A percentile compares a stretch with the other conserved stretches of the same genome.
Evolutionary conservation across 768 basidiomycete genomes (phyloP).

Genomic region (Hypholoma sublateritium): DNA sequence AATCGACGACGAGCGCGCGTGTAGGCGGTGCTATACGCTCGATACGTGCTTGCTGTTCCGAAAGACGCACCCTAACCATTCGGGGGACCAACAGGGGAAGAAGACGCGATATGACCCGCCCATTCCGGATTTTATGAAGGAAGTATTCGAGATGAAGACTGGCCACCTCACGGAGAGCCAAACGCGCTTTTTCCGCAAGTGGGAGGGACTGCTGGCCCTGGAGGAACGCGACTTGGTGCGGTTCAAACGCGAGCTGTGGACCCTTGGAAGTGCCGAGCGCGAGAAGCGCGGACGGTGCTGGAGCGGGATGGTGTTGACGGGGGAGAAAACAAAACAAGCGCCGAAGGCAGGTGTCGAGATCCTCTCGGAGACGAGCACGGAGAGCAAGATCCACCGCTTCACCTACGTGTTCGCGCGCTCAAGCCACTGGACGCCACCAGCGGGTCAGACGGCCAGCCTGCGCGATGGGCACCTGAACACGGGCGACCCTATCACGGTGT

Average conservation of each 20-base stretch:
- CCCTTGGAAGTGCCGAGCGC: conserved; percentile 76
- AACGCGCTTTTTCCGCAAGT: conserved; percentile 79
- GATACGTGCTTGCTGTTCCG: conserved; percentile 96
- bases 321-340: conserved; percentile 12
- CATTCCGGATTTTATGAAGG: conserved; percentile 50
- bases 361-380: conserved; percentile 17
- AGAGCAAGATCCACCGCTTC: conserved; percentile 71
- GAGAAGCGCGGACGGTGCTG: conserved; percentile 86
- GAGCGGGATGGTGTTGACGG: conserved; percentile 70
- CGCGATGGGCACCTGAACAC: conserved; percentile 76
- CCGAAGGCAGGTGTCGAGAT: conserved; percentile 5
- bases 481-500: conserved; percentile 85
- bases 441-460: conserved; percentile 30
- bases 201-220: conserved; percentile 81
- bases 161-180: conserved; percentile 73
- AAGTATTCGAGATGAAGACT: conserved; percentile 77
- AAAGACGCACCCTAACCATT: conserved; percentile 41
- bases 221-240: conserved; percentile 88
- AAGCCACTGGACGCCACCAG: neutral
- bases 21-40: conserved; percentile 77
- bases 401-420: conserved; percentile 71
- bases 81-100: neutral
- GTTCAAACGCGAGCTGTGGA: conserved; percentile 94
- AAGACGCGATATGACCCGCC: conserved; percentile 13
- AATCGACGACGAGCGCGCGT: conserved; percentile 77